Evolutionary conservation across 768 basidiomycete genomes (phyloP).

Genomic region (Pleurotus citrinopileatus): DNA sequence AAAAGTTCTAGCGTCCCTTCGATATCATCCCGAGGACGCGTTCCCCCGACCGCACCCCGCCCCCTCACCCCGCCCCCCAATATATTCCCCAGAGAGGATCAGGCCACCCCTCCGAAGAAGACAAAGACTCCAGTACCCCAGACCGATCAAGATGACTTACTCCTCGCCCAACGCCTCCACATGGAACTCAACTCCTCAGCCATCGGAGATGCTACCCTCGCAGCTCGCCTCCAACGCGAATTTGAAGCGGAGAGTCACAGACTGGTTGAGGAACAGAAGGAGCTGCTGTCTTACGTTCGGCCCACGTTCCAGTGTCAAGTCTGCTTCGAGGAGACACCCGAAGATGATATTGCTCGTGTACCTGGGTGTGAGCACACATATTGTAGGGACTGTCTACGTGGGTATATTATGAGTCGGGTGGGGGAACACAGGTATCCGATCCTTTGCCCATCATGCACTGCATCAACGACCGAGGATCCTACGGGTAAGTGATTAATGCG

Average conservation of each 20-base stretch:
- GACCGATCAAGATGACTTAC: not conserved
- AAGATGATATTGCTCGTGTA: conserved; percentile 37
- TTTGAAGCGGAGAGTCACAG: conserved; percentile 26
- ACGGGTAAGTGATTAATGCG: not conserved
- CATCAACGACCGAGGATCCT: conserved; percentile 27
- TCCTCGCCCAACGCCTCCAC: conserved; percentile 3
- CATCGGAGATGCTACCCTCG: conserved; percentile 19
- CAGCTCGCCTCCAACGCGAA: conserved; percentile 30
- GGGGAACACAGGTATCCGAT: conserved; percentile 47
- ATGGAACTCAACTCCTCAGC: conserved; percentile 3
- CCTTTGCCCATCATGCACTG: conserved; percentile 47
- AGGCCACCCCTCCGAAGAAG: no score
- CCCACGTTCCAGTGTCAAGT: conserved; percentile 42
- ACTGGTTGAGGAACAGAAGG: not conserved
- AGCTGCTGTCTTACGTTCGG: conserved; percentile 19
- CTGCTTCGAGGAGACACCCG: conserved; percentile 42
- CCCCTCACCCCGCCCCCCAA: no score
- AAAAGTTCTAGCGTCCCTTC: not conserved
- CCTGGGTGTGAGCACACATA: conserved; percentile 41
- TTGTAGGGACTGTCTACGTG: conserved; percentile 43
- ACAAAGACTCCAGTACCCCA: not conserved
- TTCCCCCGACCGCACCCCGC: no score
- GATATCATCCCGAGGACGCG: not conserved
- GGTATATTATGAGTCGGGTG: conserved; percentile 34
- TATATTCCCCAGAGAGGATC: no score